A percentile compares a stretch with the other conserved stretches of the same genome.
Conservation (phyloP, 495 filamentous ascomycete genomes). For the Daldinia decipiens region DNA sequence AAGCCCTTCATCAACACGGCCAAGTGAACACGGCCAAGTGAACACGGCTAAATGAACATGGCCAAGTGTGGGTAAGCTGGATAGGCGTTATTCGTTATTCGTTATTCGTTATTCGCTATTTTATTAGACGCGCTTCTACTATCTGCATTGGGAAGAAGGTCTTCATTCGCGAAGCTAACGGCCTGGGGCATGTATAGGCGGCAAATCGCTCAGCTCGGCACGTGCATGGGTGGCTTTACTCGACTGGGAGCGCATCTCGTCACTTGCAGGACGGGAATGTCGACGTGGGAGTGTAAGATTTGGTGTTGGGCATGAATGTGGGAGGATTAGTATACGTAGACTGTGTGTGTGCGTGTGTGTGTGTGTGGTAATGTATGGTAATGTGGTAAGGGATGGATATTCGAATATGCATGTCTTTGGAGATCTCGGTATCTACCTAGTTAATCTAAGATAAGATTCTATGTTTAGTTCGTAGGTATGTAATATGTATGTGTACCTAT, state of each 20-base stretch:
- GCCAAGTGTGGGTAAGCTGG: not conserved
- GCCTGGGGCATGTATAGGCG: constrained; percentile 22
- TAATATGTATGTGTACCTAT: too few species aligned
- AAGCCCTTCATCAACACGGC: constrained; percentile 13
- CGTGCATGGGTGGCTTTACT: constrained; percentile 24
- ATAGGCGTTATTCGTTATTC: not conserved
- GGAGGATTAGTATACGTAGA: not conserved
- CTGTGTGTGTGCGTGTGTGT: too few species aligned
- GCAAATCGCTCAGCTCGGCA: constrained; percentile 36
- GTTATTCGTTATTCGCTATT: too few species aligned
- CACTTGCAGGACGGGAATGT: not conserved
- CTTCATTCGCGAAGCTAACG: constrained; percentile 26
- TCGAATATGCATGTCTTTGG: not conserved
- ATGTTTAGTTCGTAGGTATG: not conserved
- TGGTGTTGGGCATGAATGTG: constrained; percentile 25
- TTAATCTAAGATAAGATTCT: not conserved
- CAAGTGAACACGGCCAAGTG: too few species aligned
- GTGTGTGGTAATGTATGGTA: not conserved
- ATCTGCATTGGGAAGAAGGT: constrained; percentile 21
- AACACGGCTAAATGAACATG: too few species aligned
- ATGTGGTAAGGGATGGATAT: constrained; percentile 19
- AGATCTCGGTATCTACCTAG: not conserved
- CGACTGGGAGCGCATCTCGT: not conserved
- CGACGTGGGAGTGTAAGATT: not conserved
- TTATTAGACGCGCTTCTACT: constrained; percentile 32